phyloP scores from a whole-genome alignment of 1,139 yeast genomes.

The Yarrowia galli region DNA sequence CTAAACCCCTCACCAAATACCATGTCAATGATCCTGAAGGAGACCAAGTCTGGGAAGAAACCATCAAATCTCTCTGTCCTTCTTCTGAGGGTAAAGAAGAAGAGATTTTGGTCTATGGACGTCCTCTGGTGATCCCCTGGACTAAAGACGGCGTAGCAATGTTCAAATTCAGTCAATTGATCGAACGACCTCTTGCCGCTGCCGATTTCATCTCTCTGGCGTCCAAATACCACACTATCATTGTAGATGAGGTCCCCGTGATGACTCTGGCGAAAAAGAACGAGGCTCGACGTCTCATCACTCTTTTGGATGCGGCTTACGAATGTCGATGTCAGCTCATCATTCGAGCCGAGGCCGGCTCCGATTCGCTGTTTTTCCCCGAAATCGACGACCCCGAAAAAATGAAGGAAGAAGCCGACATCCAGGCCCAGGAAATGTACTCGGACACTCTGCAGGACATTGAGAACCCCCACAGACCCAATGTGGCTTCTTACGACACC shows the following conservation, averaged over 20 bases:
- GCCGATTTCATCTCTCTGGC: slow-evolving; percentile 76
- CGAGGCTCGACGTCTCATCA: slow-evolving; percentile 72
- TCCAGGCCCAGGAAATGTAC: slow-evolving; percentile 72
- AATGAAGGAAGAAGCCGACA: slow-evolving; percentile 46
- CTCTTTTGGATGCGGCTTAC: slow-evolving; percentile 70
- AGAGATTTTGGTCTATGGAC: slow-evolving; percentile 58
- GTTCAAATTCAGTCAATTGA: slow-evolving; percentile 63
- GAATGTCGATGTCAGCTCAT: slow-evolving; percentile 69
- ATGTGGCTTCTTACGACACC: slow-evolving; percentile 65
- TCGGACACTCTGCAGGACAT: slow-evolving; percentile 68
- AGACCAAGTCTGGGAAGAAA: slow-evolving; percentile 53
- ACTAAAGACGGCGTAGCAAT: slow-evolving; percentile 57
- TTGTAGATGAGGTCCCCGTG: slow-evolving; percentile 68
- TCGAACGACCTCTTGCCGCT: slow-evolving; percentile 65
- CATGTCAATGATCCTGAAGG: slow-evolving; percentile 35
- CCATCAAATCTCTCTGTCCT: slow-evolving; percentile 45
- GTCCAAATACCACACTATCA: slow-evolving; percentile 62
- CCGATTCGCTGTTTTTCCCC: slow-evolving; percentile 68
- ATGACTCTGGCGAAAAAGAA: slow-evolving; percentile 66
- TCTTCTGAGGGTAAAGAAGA: slow-evolving; percentile 46
- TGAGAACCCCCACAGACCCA: slow-evolving; percentile 72
- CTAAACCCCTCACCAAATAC: slow-evolving; percentile 30
- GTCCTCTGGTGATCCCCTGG: slow-evolving; percentile 59
- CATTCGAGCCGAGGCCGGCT: slow-evolving; percentile 58
- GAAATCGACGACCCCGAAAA: slow-evolving; percentile 45